Evolutionary conservation across 257 asterid genomes (phyloP), one percentile per base, ranked within the genome.

Genomic region (Solanum appendiculatum): DNA sequence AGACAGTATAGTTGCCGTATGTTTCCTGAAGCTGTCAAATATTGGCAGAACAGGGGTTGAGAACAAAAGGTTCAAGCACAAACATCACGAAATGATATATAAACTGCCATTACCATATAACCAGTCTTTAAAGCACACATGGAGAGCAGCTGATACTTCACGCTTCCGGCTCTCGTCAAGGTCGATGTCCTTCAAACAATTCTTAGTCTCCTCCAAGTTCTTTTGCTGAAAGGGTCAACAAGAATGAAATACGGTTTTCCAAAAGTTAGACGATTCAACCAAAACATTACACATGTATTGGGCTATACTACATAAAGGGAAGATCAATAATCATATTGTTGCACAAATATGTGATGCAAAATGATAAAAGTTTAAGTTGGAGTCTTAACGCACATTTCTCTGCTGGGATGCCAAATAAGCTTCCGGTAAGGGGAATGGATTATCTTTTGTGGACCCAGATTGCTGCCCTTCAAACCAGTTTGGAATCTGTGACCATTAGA

Each of bases 121-220:
- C 99, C 99, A 96, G 88, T 96, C 99, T 89, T 95, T 96, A 88
- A 95, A 96, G 89, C 94, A 95, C 13, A 92, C 90, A 88, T 96
- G 99, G 46, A 96, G 96, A 73, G 98, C 97, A 89, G 88, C 93
- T 31, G 98, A 92, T 84, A 96, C 84, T 91, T 96, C 98, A 86
- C 96, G 94, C 91, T 95, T 96, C 91, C 96, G 91, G 91, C 89
- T 94, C 74, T 94, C 99, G 70, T 96, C 99, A 80, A 96, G 98
- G 89, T 92, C 93, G 88, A 95, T 90, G 84, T 94, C 99, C 93
- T 91, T 94, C 90, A 96, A 85, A 63, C 94, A 88, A 75, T 93
- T 92, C 93, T 94, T 94, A 88, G 94, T 91, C 91, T 95, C 99
- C 87, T 72, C 95, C 92, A 95, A 87, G 85, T 87, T 94, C 88